phyloP scores from a whole-genome alignment of 1,284 basidiomycete genomes.

The Blastosporella zonata region DNA sequence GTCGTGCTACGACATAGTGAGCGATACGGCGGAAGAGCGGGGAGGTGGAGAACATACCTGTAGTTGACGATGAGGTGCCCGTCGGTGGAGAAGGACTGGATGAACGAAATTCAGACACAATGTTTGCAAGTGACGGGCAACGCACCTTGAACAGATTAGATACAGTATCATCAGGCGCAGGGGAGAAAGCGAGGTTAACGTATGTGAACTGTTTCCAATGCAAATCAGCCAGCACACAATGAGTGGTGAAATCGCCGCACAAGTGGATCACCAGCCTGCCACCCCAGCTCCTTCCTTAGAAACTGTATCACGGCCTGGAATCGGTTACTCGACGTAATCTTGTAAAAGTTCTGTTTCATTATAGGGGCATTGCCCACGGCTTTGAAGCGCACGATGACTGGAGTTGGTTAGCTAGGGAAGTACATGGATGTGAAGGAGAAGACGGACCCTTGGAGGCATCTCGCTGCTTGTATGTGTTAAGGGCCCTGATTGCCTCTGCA shows the following conservation, averaged over 20 bases:
- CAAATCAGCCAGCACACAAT: constrained; percentile 1
- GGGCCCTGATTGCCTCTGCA: constrained; percentile 61
- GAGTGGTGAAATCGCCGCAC: constrained; percentile 46
- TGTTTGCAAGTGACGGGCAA: not conserved
- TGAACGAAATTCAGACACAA: not conserved
- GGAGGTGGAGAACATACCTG: constrained; percentile 51
- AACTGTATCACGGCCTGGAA: constrained; percentile 97
- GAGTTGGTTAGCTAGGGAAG: not conserved
- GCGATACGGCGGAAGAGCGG: too few species aligned
- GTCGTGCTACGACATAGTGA: not conserved
- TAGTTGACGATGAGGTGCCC: constrained; percentile 96
- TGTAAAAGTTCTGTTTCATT: constrained; percentile 99
- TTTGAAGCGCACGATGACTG: constrained; percentile 97
- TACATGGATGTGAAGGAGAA: not conserved
- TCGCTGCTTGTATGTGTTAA: constrained; percentile 83
- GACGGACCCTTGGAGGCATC: constrained; percentile 73
- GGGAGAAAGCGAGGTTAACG: constrained; percentile 96
- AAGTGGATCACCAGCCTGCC: constrained; percentile 85
- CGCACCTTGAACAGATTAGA: constrained; percentile 83
- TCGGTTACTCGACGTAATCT: constrained; percentile 91
- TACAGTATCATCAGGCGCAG: constrained; percentile 90
- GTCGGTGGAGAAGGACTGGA: constrained; percentile 89
- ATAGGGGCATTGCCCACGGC: constrained; percentile 98
- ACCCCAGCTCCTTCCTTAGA: constrained; percentile 85
- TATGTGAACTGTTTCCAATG: constrained; percentile 83